Conservation (phyloP, 768 basidiomycete species). For the Mycena kentingensis region DNA sequence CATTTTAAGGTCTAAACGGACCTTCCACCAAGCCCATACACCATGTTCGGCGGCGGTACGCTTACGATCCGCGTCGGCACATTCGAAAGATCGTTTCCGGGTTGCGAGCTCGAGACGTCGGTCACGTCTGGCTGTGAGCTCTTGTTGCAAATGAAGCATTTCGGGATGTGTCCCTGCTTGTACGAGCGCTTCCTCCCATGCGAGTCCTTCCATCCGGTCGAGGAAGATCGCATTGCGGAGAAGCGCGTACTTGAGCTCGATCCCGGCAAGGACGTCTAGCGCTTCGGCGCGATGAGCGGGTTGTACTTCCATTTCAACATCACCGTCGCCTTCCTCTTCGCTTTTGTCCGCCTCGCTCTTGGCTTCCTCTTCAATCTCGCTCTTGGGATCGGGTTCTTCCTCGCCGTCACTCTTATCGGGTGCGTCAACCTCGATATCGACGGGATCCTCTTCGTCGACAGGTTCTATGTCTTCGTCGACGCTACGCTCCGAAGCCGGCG, state of each 20-base stretch:
- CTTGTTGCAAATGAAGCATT: slow-evolving; percentile 75
- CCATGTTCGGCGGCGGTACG: slow-evolving; percentile 70
- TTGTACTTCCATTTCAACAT: slow-evolving; percentile 69
- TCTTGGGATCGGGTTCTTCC: slow-evolving; percentile 20
- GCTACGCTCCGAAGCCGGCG: slow-evolving; percentile 21
- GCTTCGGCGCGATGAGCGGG: slow-evolving; percentile 86
- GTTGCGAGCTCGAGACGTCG: slow-evolving; percentile 80
- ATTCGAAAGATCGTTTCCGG: slow-evolving; percentile 67
- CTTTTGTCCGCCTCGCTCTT: slow-evolving; percentile 33
- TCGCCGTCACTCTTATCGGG: slow-evolving; percentile 26
- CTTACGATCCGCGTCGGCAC: slow-evolving; percentile 48
- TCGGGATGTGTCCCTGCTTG: slow-evolving; percentile 83
- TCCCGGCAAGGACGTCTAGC: slow-evolving; percentile 80
- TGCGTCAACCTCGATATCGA: slow-evolving; percentile 20
- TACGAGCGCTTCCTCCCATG: slow-evolving; percentile 85
- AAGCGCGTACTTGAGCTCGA: slow-evolving; percentile 91
- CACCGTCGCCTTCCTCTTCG: slow-evolving; percentile 39
- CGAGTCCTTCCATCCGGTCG: slow-evolving; percentile 90
- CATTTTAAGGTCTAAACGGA: too few relatives aligned
- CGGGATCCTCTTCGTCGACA: slow-evolving; percentile 15
- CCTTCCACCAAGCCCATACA: slow-evolving; percentile 93
- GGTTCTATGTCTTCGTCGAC: slow-evolving; percentile 35
- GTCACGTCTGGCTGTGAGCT: slow-evolving; percentile 76
- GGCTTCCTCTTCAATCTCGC: slow-evolving; percentile 21
- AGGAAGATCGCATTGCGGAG: slow-evolving; percentile 86